Evolutionary conservation across 1,284 basidiomycete genomes (phyloP).

Genomic region (Trametes pubescens): DNA sequence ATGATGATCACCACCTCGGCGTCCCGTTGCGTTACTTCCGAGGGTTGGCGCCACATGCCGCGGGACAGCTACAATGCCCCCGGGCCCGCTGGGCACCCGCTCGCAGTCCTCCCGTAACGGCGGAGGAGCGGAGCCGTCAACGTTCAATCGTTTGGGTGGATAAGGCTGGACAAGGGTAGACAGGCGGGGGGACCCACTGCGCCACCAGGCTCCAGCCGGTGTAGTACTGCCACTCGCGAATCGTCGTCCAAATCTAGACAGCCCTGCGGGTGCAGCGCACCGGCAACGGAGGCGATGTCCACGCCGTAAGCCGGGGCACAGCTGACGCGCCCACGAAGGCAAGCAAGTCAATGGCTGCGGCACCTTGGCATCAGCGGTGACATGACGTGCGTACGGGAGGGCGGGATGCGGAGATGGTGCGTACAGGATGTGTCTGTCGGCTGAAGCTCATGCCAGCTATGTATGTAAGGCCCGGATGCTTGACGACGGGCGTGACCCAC

Average conservation of each 20-base stretch:
- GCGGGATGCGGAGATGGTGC: background rate
- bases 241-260: background rate
- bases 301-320: background rate
- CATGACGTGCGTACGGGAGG: background rate
- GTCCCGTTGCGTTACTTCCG: too few relatives aligned
- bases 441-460: background rate
- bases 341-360: background rate
- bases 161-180: too few relatives aligned
- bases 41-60: too few relatives aligned
- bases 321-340: background rate
- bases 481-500: background rate
- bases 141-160: too few relatives aligned
- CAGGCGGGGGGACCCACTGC: background rate
- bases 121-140: too few relatives aligned
- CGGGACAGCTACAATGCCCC: too few relatives aligned
- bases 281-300: background rate
- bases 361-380: background rate
- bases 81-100: too few relatives aligned
- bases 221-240: conserved; percentile 13
- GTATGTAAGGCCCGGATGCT: background rate
- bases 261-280: conserved; percentile 1
- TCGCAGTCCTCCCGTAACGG: too few relatives aligned
- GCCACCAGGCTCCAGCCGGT: background rate
- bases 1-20: too few relatives aligned
- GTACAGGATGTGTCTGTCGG: background rate